Evolutionary conservation across 345 rosid species (phyloP).

Genomic region (Durio zibethinus): DNA sequence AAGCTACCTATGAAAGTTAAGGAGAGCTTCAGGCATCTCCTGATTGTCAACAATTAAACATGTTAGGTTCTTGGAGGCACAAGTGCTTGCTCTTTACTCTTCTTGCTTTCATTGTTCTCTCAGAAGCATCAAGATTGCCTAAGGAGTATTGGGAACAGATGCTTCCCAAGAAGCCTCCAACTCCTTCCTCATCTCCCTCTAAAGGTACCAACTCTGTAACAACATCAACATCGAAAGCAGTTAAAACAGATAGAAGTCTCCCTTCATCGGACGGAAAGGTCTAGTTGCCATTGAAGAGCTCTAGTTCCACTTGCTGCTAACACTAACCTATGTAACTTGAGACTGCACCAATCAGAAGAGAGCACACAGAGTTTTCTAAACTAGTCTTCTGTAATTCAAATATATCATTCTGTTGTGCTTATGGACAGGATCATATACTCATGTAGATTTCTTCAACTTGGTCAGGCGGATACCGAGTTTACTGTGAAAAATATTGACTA

Average conservation of each 20-base stretch:
- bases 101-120: slow-evolving; percentile 30
- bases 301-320: slow-evolving; percentile 14
- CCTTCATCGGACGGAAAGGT: slow-evolving; percentile 55
- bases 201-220: slow-evolving; percentile 72
- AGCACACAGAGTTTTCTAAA: slow-evolving; percentile 24
- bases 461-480: not conserved
- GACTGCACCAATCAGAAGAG: slow-evolving; percentile 4
- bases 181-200: slow-evolving; percentile 80
- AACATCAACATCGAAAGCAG: slow-evolving; percentile 38
- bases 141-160: slow-evolving; percentile 64
- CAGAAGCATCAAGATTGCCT: slow-evolving; percentile 69
- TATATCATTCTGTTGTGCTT: slow-evolving; percentile 11
- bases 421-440: slow-evolving; percentile 17
- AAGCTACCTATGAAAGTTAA: slow-evolving; percentile 29
- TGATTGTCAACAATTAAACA: slow-evolving; percentile 17
- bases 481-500: slow-evolving; percentile 8
- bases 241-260: slow-evolving; percentile 28
- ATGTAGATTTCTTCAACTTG: not conserved
- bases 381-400: slow-evolving; percentile 1
- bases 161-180: slow-evolving; percentile 82
- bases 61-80: slow-evolving; percentile 39
- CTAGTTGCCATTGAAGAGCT: slow-evolving; percentile 29
- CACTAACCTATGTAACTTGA: slow-evolving; percentile 11
- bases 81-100: slow-evolving; percentile 42
- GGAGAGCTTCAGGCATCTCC: slow-evolving; percentile 26